These are phyloP conservation scores for Gypsophila paniculata DNA, from an alignment of 179 eudicot genomes.

Conservation along the genomic window DNA sequence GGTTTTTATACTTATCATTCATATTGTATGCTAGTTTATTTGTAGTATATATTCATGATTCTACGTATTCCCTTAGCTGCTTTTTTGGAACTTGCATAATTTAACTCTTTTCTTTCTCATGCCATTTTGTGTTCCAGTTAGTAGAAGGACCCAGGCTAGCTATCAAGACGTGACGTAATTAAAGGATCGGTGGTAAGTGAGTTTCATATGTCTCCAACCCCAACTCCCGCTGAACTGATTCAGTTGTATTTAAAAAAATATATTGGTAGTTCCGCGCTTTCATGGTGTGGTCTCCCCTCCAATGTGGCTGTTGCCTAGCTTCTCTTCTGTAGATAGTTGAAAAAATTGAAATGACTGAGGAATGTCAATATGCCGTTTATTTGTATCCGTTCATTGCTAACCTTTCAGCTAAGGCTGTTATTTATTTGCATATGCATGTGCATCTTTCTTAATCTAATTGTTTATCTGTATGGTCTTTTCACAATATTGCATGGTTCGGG, in stretches of 20 bases:
- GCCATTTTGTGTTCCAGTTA: constrained; percentile 22
- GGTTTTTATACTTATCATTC: constrained; percentile 2
- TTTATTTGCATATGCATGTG: constrained; percentile 27
- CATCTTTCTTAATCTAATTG: constrained; percentile 19
- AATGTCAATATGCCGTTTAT: constrained; percentile 18
- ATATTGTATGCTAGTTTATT: background rate
- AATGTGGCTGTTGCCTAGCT: constrained; percentile 22
- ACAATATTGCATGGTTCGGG: background rate
- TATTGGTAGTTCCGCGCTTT: constrained; percentile 23
- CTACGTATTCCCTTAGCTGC: background rate
- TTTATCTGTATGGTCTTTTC: constrained; percentile 16
- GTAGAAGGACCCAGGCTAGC: constrained; percentile 29
- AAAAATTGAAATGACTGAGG: constrained; percentile 24
- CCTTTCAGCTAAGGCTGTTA: constrained; percentile 29
- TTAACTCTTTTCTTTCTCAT: constrained; percentile 4
- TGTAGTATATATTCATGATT: background rate
- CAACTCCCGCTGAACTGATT: constrained; percentile 26
- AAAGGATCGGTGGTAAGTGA: constrained; percentile 47
- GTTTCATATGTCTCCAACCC: constrained; percentile 42
- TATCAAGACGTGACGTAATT: constrained; percentile 30
- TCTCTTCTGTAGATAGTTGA: constrained; percentile 31
- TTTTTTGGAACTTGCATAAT: constrained; percentile 5
- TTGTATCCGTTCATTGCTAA: constrained; percentile 24
- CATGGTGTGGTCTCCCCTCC: constrained; percentile 18
- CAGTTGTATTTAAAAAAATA: constrained; percentile 22